These are phyloP conservation scores for Cercospora citrullina DNA, from an alignment of 2,329 filamentous ascomycete genomes.

Conservation along the genomic window DNA sequence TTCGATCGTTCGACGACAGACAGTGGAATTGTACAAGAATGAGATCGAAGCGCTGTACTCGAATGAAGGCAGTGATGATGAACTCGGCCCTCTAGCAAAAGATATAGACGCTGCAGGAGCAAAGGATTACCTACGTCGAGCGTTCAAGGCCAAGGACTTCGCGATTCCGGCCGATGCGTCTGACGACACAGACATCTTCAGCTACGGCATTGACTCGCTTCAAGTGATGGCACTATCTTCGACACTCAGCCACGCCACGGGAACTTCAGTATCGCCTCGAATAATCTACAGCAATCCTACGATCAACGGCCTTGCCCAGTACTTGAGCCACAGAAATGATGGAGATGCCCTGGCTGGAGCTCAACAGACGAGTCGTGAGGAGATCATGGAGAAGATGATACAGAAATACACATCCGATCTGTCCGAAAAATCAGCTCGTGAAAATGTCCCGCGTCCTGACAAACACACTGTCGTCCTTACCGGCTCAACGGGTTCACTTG, in stretches of 20 bases:
- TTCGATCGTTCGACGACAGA: conserved; percentile 20
- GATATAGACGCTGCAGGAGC: conserved; percentile 25
- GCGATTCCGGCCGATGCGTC: conserved; percentile 22
- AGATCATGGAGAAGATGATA: conserved; percentile 35
- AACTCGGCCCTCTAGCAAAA: conserved; percentile 11
- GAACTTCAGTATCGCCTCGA: conserved; percentile 32
- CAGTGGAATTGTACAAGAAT: conserved; percentile 41
- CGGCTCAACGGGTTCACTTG: conserved; percentile 41
- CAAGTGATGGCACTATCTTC: conserved; percentile 34
- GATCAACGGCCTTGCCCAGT: conserved; percentile 31
- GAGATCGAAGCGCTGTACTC: conserved; percentile 53
- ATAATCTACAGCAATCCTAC: conserved; percentile 39
- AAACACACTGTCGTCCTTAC: conserved; percentile 38
- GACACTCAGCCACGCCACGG: conserved; percentile 30
- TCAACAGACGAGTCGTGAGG: conserved; percentile 20
- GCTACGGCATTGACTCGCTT: conserved; percentile 40
- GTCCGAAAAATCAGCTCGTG: conserved; percentile 6
- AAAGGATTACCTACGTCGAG: conserved; percentile 21
- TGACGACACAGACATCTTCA: conserved; percentile 39
- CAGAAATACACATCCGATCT: conserved; percentile 35
- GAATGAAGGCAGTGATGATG: conserved; percentile 25
- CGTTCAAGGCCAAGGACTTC: conserved; percentile 23
- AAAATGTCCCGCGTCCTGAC: conserved; percentile 7
- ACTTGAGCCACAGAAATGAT: conserved; percentile 18
- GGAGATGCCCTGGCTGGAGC: background rate